These are phyloP conservation scores for Nannochloris sp. DNA, from an alignment of 139 green algal genomes.

Conservation along the genomic window DNA sequence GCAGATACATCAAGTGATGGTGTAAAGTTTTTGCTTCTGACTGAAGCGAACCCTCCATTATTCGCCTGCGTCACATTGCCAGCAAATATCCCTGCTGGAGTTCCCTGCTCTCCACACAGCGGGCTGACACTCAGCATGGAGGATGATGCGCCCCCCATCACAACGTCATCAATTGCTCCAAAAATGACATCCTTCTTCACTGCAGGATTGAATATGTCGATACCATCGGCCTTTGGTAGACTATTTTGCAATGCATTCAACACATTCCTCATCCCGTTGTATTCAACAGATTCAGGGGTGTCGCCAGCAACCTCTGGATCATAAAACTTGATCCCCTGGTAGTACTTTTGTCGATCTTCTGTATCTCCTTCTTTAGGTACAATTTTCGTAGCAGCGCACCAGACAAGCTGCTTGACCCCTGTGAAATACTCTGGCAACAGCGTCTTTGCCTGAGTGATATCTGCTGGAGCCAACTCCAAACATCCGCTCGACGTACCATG, in stretches of 20 bases:
- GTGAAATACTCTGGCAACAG: constrained; percentile 54
- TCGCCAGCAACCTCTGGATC: constrained; percentile 67
- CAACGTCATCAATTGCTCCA: constrained; percentile 87
- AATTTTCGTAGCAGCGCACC: constrained; percentile 61
- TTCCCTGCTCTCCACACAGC: constrained; percentile 52
- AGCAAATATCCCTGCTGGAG: constrained; percentile 43
- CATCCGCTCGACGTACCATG: constrained; percentile 28
- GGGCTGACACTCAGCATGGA: constrained; percentile 31
- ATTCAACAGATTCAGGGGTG: constrained; percentile 62
- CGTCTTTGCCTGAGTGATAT: constrained; percentile 72
- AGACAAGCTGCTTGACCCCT: constrained; percentile 58
- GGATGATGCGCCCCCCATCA: constrained; percentile 81
- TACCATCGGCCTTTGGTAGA: constrained; percentile 11
- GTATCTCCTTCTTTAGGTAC: constrained; percentile 66
- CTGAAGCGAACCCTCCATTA: constrained; percentile 81
- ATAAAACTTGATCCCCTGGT: constrained; percentile 79
- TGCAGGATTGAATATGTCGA: not conserved
- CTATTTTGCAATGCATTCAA: constrained; percentile 20
- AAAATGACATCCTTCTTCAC: constrained; percentile 29
- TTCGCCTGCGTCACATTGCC: constrained; percentile 74
- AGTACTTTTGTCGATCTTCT: constrained; percentile 71
- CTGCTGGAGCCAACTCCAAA: constrained; percentile 67
- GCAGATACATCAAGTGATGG: constrained; percentile 61
- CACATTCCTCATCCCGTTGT: constrained; percentile 41
- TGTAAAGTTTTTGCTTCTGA: constrained; percentile 74